Percentiles rank a stretch among this genome's conserved stretches.
Evolutionary conservation across 768 basidiomycete genomes (phyloP).

Genomic region (Lactarius quietus): DNA sequence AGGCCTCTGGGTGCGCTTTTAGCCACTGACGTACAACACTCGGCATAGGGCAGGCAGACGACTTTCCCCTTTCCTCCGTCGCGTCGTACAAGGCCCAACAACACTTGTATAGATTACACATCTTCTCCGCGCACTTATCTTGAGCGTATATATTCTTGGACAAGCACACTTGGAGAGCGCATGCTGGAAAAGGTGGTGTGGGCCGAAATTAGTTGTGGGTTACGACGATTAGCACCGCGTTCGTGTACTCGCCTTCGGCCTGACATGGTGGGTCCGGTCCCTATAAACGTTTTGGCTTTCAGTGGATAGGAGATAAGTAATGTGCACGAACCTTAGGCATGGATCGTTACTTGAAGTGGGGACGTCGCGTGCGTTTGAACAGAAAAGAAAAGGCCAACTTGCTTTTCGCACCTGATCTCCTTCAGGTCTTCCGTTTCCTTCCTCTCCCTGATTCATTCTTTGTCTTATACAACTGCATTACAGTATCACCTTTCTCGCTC

Average conservation of each 20-base stretch:
- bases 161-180: conserved; percentile 59
- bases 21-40: conserved; percentile 56
- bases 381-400: neutral
- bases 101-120: conserved; percentile 57
- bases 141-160: conserved; percentile 60
- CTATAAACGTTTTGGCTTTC: neutral
- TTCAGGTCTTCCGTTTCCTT: no score
- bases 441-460: no score
- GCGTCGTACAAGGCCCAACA: conserved; percentile 55
- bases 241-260: conserved; percentile 21
- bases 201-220: no score
- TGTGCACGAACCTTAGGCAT: conserved; percentile 8
- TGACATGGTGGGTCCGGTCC: conserved; percentile 21
- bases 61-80: conserved; percentile 40
- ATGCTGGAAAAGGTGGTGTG: conserved; percentile 42
- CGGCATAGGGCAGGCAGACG: conserved; percentile 60
- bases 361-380: neutral
- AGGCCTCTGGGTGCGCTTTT: conserved; percentile 45
- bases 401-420: no score
- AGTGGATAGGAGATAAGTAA: neutral
- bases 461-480: no score
- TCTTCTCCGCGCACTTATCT: conserved; percentile 52
- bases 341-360: neutral
- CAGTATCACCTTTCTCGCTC: neutral
- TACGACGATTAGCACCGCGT: neutral